These are phyloP conservation scores for Magnolia sinica DNA, from an alignment of 164 flowering plant genomes.

Conservation along the genomic window DNA sequence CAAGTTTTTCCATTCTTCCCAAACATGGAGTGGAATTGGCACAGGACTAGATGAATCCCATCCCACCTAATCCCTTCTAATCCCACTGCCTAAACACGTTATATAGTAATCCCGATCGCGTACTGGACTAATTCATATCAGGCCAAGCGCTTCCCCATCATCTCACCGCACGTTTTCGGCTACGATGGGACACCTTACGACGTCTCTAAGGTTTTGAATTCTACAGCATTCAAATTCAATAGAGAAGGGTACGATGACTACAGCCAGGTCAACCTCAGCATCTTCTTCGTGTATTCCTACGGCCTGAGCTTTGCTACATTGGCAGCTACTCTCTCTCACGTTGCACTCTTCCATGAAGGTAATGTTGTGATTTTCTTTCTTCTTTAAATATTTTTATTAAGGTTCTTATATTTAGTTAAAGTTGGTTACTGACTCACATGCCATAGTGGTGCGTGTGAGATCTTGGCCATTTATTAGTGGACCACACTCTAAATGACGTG, in stretches of 20 bases:
- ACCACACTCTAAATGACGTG: too few species aligned
- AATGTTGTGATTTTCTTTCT: background rate
- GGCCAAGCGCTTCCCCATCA: slow-evolving; percentile 52
- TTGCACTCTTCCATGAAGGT: slow-evolving; percentile 53
- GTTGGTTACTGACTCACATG: too few species aligned
- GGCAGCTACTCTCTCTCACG: slow-evolving; percentile 57
- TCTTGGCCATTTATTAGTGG: too few species aligned
- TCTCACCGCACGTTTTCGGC: slow-evolving; percentile 42
- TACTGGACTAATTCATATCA: slow-evolving; percentile 53
- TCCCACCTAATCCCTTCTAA: too few species aligned
- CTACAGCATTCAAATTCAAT: slow-evolving; percentile 26
- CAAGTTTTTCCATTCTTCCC: too few species aligned
- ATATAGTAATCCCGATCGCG: slow-evolving; percentile 38
- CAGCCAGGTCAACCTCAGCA: slow-evolving; percentile 47
- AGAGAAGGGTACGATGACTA: slow-evolving; percentile 34
- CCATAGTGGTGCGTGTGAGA: too few species aligned
- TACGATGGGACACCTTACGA: slow-evolving; percentile 36
- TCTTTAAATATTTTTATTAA: background rate
- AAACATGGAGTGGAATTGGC: too few species aligned
- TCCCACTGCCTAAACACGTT: too few species aligned
- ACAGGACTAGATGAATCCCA: too few species aligned
- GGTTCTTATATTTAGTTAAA: too few species aligned
- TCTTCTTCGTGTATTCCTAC: slow-evolving; percentile 34
- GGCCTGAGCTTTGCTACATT: slow-evolving; percentile 56
- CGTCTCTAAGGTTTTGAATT: slow-evolving; percentile 29